Conservation (phyloP, 176 grass and related monocot genomes). For the Zea luxurians region DNA sequence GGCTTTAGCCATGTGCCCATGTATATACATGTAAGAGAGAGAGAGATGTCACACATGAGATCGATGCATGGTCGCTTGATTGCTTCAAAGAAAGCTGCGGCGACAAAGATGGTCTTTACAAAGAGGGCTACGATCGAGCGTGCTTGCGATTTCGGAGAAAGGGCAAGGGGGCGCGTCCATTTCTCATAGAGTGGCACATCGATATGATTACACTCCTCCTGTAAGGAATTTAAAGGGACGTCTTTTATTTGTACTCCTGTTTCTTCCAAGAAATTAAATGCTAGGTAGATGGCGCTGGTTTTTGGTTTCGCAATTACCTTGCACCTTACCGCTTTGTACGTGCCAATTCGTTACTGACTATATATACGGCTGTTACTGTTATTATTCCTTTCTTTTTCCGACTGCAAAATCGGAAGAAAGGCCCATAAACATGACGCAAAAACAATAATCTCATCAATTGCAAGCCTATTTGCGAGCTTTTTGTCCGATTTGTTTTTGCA, state of each 20-base stretch:
- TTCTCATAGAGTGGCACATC: background rate
- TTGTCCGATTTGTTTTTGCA: too few species aligned
- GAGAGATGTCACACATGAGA: background rate
- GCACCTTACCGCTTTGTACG: background rate
- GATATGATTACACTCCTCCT: background rate
- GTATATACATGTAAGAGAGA: background rate
- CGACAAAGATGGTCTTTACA: constrained; percentile 11
- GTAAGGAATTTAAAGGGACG: too few species aligned
- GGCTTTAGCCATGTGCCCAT: constrained; percentile 23
- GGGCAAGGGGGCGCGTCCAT: background rate
- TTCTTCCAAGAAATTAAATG: background rate
- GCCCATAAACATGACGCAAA: background rate
- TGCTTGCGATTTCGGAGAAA: constrained; percentile 14
- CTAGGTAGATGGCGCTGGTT: too few species aligned
- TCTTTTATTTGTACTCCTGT: background rate
- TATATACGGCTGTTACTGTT: background rate
- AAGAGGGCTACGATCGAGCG: constrained; percentile 6
- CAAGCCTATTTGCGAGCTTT: background rate
- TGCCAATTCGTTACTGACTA: background rate
- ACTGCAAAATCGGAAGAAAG: background rate
- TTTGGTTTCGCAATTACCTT: background rate
- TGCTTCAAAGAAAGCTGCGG: constrained; percentile 26
- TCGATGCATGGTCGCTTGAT: constrained; percentile 16
- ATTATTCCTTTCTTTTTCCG: background rate
- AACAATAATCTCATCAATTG: background rate